Conservation (phyloP, 495 filamentous ascomycete genomes). For the Xylaria castorea region DNA sequence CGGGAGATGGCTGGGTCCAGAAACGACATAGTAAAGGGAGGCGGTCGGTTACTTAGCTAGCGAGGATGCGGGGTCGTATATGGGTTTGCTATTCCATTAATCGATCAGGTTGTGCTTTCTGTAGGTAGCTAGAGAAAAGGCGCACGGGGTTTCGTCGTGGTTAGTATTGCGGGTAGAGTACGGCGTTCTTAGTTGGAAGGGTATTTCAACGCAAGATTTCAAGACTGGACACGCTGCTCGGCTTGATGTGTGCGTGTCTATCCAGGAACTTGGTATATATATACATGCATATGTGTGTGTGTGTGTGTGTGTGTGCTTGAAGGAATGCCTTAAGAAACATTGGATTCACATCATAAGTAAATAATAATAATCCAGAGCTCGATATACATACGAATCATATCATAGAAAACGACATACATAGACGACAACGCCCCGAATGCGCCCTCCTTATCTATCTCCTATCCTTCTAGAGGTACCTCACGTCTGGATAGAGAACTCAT, state of each 20-base stretch:
- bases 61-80: background rate
- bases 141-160: background rate
- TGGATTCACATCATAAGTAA: too few relatives aligned
- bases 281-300: background rate
- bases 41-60: background rate
- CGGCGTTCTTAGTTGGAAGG: background rate
- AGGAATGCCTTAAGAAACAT: too few relatives aligned
- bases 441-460: background rate
- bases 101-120: background rate
- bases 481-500: background rate
- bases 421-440: background rate
- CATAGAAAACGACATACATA: too few relatives aligned
- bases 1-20: constrained; percentile 36
- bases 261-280: background rate
- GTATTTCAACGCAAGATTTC: background rate
- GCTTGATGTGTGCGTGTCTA: background rate
- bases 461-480: background rate
- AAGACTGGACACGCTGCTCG: background rate
- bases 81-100: background rate
- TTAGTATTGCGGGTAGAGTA: background rate
- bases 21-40: constrained; percentile 24
- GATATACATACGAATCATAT: background rate
- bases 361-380: background rate
- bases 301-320: background rate
- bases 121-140: background rate